These are phyloP conservation scores for Coniochaeta prunicola DNA, from an alignment of 2,329 filamentous ascomycete species.

Conservation along the genomic window DNA sequence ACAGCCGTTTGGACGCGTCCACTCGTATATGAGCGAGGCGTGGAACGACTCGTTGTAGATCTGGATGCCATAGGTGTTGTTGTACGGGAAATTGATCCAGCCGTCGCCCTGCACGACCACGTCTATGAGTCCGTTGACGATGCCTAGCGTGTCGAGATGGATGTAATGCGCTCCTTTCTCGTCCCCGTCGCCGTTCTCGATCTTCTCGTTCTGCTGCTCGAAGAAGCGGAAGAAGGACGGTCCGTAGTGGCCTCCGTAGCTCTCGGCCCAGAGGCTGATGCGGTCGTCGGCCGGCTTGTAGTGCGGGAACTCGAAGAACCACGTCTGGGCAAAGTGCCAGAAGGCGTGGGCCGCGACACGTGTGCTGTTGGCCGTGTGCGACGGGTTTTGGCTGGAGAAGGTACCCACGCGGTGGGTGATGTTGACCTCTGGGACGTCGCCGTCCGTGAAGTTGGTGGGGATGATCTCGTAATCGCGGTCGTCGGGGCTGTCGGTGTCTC, in stretches of 20 bases:
- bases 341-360: conserved; percentile 43
- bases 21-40: conserved; percentile 32
- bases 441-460: conserved; percentile 27
- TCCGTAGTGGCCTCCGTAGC: conserved; percentile 28
- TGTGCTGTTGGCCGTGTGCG: conserved; percentile 38
- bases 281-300: conserved; percentile 35
- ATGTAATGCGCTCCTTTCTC: conserved; percentile 10
- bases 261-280: conserved; percentile 13
- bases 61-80: conserved; percentile 47
- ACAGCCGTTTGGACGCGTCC: conserved; percentile 40
- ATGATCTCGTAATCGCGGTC: conserved; percentile 8
- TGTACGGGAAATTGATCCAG: conserved; percentile 44
- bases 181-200: conserved; percentile 14
- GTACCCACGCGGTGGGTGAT: conserved; percentile 38
- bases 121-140: conserved; percentile 51
- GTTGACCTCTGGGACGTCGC: conserved; percentile 26
- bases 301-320: conserved; percentile 45
- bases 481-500: conserved; percentile 6
- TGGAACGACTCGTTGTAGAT: conserved; percentile 40
- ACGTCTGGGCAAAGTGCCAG: conserved; percentile 56
- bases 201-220: conserved; percentile 33
- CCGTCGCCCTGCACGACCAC: conserved; percentile 36
- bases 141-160: conserved; percentile 41
- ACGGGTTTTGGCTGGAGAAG: conserved; percentile 41
- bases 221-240: conserved; percentile 32